Evolutionary conservation across 176 grass and related monocot species (phyloP).

Genomic region (Musa itinerans): DNA sequence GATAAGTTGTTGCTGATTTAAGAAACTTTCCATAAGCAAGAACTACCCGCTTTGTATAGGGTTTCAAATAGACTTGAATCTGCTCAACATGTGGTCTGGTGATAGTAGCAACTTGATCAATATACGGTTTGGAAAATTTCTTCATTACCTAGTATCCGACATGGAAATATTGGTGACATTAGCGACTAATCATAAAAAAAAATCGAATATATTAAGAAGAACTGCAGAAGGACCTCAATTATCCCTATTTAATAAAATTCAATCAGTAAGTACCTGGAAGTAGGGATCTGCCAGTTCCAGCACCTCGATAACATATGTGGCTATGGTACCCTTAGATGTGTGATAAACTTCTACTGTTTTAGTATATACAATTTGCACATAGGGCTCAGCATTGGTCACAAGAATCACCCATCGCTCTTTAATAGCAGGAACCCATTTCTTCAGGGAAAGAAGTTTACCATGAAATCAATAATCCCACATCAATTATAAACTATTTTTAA

Average conservation of each 20-base stretch:
- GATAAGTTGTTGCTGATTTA: conserved; percentile 48
- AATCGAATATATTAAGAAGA: conserved; percentile 15
- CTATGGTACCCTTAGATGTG: conserved; percentile 45
- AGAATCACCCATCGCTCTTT: conserved; percentile 50
- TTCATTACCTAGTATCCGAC: conserved; percentile 42
- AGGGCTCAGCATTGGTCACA: conserved; percentile 45
- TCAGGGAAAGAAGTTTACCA: conserved; percentile 27
- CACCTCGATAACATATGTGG: conserved; percentile 52
- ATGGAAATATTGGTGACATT: background rate
- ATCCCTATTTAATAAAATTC: background rate
- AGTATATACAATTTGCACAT: conserved; percentile 44
- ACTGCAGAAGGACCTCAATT: background rate
- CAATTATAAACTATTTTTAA: background rate
- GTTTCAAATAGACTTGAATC: conserved; percentile 43
- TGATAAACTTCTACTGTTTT: conserved; percentile 71
- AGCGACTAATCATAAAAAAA: background rate
- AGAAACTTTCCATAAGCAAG: conserved; percentile 40
- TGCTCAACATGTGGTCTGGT: conserved; percentile 71
- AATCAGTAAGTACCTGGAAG: conserved; percentile 53
- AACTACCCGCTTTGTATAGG: conserved; percentile 42
- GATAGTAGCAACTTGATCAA: conserved; percentile 63
- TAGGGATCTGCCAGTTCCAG: conserved; percentile 55
- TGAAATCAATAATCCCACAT: conserved; percentile 9
- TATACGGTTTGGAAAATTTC: conserved; percentile 73
- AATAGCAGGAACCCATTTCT: conserved; percentile 62